Evolutionary conservation across 192 early-diverging fungal genomes (phyloP), one percentile per base, ranked within the genome.

Genomic region (Umbelopsis isabellina): DNA sequence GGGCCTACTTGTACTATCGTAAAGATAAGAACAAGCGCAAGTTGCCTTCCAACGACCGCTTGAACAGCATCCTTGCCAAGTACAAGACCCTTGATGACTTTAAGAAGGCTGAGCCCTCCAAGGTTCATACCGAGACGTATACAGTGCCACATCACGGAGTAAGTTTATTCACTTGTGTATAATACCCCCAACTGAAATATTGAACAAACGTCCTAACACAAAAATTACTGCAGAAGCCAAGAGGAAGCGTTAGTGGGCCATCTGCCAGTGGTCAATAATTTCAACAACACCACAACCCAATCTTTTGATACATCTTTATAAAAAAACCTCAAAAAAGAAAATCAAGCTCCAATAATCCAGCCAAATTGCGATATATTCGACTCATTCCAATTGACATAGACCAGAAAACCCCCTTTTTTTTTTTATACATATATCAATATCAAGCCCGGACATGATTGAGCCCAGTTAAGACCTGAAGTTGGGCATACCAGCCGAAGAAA

Each of bases 1-100:
- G 95, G 95, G 95, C 95, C 6, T 97, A 94, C 73, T 80, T 96
- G 68, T 88, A 85, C 76, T 97, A 94, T 80, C 90, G 94, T 71
- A 93, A 95, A 84, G 91, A 93, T 76, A 93, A 91, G 77, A 80
- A 79, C 37, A 88, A 87, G 58, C 83, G 80, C 70, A 86, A 89
- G 58, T 64, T 90, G 47, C 80, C 80, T 65, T 79, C 90, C 5
- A 82, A 84, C 50, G 72, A 80, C 1, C 84, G 84, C 16, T 71
- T 94, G 71, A 83, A 83, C 66, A 67, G 75, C 66, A 67, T 83
- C n/a, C 68, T 93, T 66, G 83, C 83, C 45, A 81, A 82, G 78
- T 92, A 86, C 84, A 88, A 87, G 83, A 80, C 83, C 37, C 66
- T 82, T 11, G 83, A 88, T 33, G 86, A 86, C 52, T 91, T 87